Evolutionary conservation across 306 rosid species (phyloP).

Genomic region (Gastrolobium villosum): DNA sequence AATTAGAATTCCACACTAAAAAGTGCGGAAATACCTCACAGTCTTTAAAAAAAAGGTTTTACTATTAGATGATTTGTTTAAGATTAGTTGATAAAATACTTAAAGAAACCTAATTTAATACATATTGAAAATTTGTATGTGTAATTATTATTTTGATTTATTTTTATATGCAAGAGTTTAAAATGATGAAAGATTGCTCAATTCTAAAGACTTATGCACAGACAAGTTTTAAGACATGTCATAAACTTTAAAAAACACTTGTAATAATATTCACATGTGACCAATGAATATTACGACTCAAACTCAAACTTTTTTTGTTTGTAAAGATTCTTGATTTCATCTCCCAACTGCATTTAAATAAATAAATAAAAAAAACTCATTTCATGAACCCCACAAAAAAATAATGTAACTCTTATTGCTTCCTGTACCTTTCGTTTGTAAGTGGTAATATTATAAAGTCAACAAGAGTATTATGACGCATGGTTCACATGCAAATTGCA

Average conservation of each 20-base stretch:
- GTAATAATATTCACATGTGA: not conserved
- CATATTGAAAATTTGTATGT: not conserved
- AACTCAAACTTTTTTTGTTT: not conserved
- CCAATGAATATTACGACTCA: too few species aligned
- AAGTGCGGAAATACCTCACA: too few species aligned
- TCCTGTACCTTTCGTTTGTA: not conserved
- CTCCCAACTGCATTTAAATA: not conserved
- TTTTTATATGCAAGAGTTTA: too few species aligned
- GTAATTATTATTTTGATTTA: not conserved
- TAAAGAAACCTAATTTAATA: not conserved
- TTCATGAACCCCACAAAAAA: not conserved
- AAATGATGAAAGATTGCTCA: not conserved
- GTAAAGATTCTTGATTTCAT: not conserved
- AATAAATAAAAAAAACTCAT: not conserved
- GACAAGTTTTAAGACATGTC: not conserved
- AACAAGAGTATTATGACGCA: conserved; percentile 30
- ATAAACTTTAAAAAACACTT: not conserved
- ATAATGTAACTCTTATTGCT: not conserved
- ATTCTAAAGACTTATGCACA: too few species aligned
- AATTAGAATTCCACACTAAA: not conserved
- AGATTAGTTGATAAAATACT: not conserved
- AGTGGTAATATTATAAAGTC: not conserved
- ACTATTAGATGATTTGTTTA: not conserved
- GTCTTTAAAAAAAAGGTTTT: too few species aligned
- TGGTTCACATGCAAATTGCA: conserved; percentile 48